Evolutionary conservation across 805 yeast species (phyloP).

Genomic region (Candida qinlingensis): DNA sequence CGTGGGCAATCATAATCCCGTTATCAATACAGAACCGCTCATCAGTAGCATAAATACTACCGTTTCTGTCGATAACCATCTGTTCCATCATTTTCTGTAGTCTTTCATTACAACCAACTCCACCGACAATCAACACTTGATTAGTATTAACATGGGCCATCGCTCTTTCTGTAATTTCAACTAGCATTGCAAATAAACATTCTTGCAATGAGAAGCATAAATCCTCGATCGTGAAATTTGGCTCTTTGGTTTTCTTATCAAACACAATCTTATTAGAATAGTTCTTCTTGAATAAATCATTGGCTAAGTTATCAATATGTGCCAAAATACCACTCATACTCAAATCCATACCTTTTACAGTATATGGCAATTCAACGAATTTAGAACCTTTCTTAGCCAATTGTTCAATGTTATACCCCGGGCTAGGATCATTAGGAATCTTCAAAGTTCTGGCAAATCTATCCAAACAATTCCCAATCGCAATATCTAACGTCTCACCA

Average conservation of each 20-base stretch:
- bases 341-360: slow-evolving; percentile 98
- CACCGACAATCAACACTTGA: slow-evolving; percentile 94
- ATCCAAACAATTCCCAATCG: slow-evolving; percentile 95
- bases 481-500: slow-evolving; percentile 98
- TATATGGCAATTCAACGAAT: slow-evolving; percentile 79
- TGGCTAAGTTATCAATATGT: slow-evolving; percentile 73
- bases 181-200: slow-evolving; percentile 89
- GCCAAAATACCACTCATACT: slow-evolving; percentile 96
- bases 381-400: slow-evolving; percentile 64
- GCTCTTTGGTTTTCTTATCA: slow-evolving; percentile 34
- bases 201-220: slow-evolving; percentile 92
- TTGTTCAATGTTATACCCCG: slow-evolving; percentile 96
- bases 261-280: slow-evolving; percentile 31
- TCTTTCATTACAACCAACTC: slow-evolving; percentile 94
- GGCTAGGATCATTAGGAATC: slow-evolving; percentile 91
- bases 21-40: slow-evolving; percentile 96
- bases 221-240: slow-evolving; percentile 71
- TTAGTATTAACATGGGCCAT: slow-evolving; percentile 93
- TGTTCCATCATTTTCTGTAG: slow-evolving; percentile 94
- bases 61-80: slow-evolving; percentile 88
- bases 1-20: slow-evolving; percentile 99
- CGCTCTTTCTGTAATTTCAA: slow-evolving; percentile 96
- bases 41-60: slow-evolving; percentile 90
- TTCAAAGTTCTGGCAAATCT: slow-evolving; percentile 88
- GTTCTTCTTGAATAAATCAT: slow-evolving; percentile 53